These are phyloP conservation scores for Xylaria nigripes DNA, from an alignment of 495 filamentous ascomycete genomes.

Conservation along the genomic window DNA sequence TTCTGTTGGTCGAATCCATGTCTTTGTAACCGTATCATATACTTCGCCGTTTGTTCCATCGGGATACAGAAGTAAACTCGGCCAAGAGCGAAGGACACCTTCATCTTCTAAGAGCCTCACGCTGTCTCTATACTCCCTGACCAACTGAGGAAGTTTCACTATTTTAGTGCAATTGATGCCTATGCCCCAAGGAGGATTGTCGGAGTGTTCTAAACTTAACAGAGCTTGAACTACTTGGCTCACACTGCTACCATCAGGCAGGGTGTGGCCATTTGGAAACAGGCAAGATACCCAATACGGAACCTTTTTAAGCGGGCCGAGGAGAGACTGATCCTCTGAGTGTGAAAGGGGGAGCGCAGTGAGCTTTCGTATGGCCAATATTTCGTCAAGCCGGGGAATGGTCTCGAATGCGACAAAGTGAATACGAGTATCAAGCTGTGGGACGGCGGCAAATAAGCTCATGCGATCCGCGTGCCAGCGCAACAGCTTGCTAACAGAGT, in stretches of 20 bases:
- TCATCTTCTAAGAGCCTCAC: slow-evolving; percentile 28
- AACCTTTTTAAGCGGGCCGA: slow-evolving; percentile 15
- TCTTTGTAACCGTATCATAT: slow-evolving; percentile 53
- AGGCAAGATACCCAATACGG: slow-evolving; percentile 56
- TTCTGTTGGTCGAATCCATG: slow-evolving; percentile 41
- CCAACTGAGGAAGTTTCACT: slow-evolving; percentile 40
- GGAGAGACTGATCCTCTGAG: neutral
- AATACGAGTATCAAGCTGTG: slow-evolving; percentile 26
- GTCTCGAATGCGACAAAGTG: slow-evolving; percentile 59
- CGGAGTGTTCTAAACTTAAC: slow-evolving; percentile 24
- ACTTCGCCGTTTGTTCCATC: slow-evolving; percentile 60
- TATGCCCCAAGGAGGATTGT: slow-evolving; percentile 46
- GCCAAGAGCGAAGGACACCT: slow-evolving; percentile 30
- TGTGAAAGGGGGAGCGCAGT: slow-evolving; percentile 18
- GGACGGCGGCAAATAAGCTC: slow-evolving; percentile 32
- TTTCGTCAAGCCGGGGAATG: slow-evolving; percentile 49
- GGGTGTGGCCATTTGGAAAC: slow-evolving; percentile 40
- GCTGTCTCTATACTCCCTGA: slow-evolving; percentile 38
- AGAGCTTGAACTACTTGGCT: slow-evolving; percentile 40
- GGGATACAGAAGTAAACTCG: slow-evolving; percentile 55
- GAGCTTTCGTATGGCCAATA: slow-evolving; percentile 47
- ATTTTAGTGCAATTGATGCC: slow-evolving; percentile 62
- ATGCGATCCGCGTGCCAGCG: slow-evolving; percentile 51
- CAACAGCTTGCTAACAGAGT: slow-evolving; percentile 33
- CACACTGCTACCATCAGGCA: slow-evolving; percentile 40